These are phyloP conservation scores for Epichloe sp. DNA, from an alignment of 2,329 filamentous ascomycete species.

Conservation along the genomic window DNA sequence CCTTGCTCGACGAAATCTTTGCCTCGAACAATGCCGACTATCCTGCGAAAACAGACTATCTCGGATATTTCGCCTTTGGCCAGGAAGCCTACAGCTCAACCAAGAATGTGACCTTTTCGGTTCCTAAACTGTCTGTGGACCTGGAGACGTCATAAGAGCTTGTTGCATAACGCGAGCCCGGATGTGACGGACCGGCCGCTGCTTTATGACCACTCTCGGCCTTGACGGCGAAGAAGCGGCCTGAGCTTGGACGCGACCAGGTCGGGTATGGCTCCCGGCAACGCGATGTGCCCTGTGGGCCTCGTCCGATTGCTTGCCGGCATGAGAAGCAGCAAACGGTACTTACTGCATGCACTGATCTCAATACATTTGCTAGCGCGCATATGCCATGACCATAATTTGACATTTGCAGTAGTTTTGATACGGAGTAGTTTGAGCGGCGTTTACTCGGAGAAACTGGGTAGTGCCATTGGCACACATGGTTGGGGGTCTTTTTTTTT, in stretches of 20 bases:
- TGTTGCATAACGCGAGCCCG: too few relatives aligned
- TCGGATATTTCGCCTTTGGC: slow-evolving; percentile 39
- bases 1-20: slow-evolving; percentile 29
- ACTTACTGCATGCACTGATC: background rate
- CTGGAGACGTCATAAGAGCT: slow-evolving; percentile 3
- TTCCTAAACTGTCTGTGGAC: slow-evolving; percentile 2
- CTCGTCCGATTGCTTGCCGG: background rate
- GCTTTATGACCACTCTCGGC: too few relatives aligned
- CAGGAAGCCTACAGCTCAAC: slow-evolving; percentile 33
- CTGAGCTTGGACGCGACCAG: background rate
- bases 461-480: background rate
- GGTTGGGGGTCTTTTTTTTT: background rate
- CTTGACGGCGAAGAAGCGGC: background rate
- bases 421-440: background rate
- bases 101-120: slow-evolving; percentile 32
- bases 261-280: background rate
- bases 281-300: background rate
- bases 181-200: background rate
- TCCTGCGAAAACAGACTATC: slow-evolving; percentile 28
- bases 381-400: slow-evolving; percentile 2
- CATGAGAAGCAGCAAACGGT: background rate
- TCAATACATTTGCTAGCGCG: background rate
- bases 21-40: slow-evolving; percentile 19
- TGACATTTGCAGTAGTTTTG: background rate
- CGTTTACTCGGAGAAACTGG: slow-evolving; percentile 4